These are phyloP conservation scores for Suillus subluteus DNA, from an alignment of 768 basidiomycete species.

Conservation along the genomic window DNA sequence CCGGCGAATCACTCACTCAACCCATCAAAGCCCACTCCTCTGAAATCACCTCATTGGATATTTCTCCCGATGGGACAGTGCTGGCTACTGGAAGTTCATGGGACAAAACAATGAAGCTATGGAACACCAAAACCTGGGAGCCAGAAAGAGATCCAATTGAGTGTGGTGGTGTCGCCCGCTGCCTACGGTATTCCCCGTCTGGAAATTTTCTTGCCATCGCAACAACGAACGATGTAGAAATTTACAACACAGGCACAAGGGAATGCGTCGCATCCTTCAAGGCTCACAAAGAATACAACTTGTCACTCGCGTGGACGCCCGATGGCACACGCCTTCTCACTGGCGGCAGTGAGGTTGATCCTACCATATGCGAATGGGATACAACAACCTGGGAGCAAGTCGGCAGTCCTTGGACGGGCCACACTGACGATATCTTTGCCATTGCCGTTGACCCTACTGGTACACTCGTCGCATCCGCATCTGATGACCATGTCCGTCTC, in stretches of 20 bases:
- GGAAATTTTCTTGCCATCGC: not conserved
- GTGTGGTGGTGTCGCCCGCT: not conserved
- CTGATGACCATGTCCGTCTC: not conserved
- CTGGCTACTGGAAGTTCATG: not conserved
- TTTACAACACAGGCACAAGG: not conserved
- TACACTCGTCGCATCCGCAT: not conserved
- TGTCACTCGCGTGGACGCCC: not conserved
- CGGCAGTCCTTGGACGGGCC: not conserved
- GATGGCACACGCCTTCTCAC: conserved; percentile 1
- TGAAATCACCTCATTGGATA: not conserved
- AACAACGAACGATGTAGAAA: not conserved
- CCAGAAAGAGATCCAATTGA: not conserved
- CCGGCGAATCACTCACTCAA: not conserved
- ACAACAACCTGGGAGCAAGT: not conserved
- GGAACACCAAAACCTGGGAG: not conserved
- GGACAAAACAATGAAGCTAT: not conserved
- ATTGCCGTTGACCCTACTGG: not conserved
- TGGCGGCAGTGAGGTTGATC: accelerated
- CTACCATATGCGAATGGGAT: not conserved
- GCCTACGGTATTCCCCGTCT: not conserved
- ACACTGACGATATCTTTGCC: accelerated
- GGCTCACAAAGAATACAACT: not conserved
- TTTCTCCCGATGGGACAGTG: not conserved
- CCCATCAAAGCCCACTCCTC: not conserved
- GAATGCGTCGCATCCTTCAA: not conserved